Base-by-base conservation (phyloP, 2,329 filamentous ascomycete genomes). In the Teratosphaeriaceae sp. region DNA sequence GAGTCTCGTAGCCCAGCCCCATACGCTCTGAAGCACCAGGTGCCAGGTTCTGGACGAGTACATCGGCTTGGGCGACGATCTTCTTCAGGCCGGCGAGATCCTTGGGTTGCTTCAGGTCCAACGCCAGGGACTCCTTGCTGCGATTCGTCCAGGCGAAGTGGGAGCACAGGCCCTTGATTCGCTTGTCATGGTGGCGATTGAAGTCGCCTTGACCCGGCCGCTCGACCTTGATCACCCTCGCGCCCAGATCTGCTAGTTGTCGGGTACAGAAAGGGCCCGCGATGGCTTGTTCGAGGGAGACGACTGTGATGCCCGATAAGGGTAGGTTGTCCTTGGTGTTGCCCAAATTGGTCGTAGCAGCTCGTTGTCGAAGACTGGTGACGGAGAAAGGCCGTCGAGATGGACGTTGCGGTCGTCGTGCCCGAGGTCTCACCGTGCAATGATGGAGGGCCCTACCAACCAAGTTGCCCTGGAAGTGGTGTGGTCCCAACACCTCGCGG, bases 21-120 rank as follows among this genome's bases (percentile, higher is more conserved):
- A 97, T 97, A 66, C 94, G 96, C 60, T 84, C 84, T 8, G 97
- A 72, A 0, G 84, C 82, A 1, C 87, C 88, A 0, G 92, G 92
- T 0, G 97, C 79, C 60, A 96, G 96, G 60, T 97, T 98, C 63
- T 98, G 92, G 0, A 97, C 90, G 1, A 98, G 72, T 6, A 98
- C 84, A 62, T 97, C 90, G 57, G 85, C 90, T 60, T 85, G 81
- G 42, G 80, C 79, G 1, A 80, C 84, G 0, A 98, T 77, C 53
- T 81, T 80, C 65, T 95, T 89, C 5, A 98, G 73, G 40, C 96
- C 87, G 9, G 85, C 78, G 20, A 94, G 82, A 13, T 92, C 92
- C 2, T 81, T 76, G 18, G 81, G 75, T 55, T 94, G 80, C 55
- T 90, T 85, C 59, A 97, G 97, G 1, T 89, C 95, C 2, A 97